Conservation (phyloP, 495 filamentous ascomycete species). For the Platismatia glauca region DNA sequence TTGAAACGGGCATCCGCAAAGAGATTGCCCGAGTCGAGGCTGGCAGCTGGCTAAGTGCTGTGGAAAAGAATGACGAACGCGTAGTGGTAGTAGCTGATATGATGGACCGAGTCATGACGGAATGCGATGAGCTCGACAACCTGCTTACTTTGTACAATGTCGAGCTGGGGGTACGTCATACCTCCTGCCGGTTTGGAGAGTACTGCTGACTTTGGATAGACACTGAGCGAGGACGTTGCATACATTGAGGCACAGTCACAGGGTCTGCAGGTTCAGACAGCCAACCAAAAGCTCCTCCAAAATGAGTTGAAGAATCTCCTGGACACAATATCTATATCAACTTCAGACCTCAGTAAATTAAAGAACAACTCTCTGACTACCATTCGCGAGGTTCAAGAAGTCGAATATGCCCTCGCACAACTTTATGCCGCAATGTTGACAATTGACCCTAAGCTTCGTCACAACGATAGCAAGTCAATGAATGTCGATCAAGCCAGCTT, state of each 20-base stretch:
- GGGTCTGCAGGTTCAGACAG: constrained; percentile 90
- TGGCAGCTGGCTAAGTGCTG: constrained; percentile 79
- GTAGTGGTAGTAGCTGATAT: constrained; percentile 72
- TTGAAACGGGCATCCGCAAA: constrained; percentile 73
- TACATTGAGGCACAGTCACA: constrained; percentile 97
- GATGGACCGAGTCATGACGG: constrained; percentile 78
- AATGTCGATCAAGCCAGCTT: constrained; percentile 40
- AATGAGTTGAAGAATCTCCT: constrained; percentile 75
- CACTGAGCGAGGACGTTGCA: constrained; percentile 85
- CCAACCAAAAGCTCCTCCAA: constrained; percentile 91
- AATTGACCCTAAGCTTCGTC: constrained; percentile 71
- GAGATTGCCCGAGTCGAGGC: constrained; percentile 86
- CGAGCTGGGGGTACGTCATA: constrained; percentile 70
- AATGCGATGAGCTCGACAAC: constrained; percentile 93
- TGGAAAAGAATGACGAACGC: constrained; percentile 84
- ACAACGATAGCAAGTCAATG: constrained; percentile 34
- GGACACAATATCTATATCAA: constrained; percentile 77
- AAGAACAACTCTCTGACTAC: constrained; percentile 66
- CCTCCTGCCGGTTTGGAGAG: neutral
- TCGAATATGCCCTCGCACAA: constrained; percentile 67
- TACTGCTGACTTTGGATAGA: constrained; percentile 49
- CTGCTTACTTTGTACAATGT: constrained; percentile 88
- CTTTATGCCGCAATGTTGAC: constrained; percentile 91
- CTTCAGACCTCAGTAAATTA: constrained; percentile 61
- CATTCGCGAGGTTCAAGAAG: constrained; percentile 57